These are phyloP conservation scores for Neoboletus magnificus DNA, from an alignment of 768 basidiomycete genomes.

Conservation along the genomic window DNA sequence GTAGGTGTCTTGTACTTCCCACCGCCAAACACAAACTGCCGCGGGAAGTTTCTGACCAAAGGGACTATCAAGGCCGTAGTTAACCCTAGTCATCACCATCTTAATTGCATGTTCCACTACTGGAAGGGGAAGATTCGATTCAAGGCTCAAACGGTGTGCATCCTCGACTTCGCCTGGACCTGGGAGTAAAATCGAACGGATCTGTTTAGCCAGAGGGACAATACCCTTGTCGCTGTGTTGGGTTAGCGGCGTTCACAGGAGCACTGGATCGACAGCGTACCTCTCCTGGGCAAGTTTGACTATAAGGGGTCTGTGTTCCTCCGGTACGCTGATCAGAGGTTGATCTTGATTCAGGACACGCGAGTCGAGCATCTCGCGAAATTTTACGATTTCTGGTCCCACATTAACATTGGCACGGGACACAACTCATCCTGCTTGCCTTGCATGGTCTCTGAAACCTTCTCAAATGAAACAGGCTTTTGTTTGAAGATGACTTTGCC, in stretches of 20 bases:
- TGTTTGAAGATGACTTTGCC: slow-evolving; percentile 76
- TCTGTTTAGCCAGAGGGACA: slow-evolving; percentile 58
- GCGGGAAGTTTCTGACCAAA: slow-evolving; percentile 55
- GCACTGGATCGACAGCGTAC: slow-evolving; percentile 36
- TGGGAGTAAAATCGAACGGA: slow-evolving; percentile 68
- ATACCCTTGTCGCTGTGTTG: slow-evolving; percentile 67
- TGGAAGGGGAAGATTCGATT: slow-evolving; percentile 40
- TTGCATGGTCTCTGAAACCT: slow-evolving; percentile 78
- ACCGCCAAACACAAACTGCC: slow-evolving; percentile 74
- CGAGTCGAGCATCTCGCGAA: slow-evolving; percentile 67
- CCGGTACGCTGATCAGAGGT: slow-evolving; percentile 58
- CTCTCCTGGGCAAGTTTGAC: slow-evolving; percentile 86
- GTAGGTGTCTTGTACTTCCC: slow-evolving; percentile 70
- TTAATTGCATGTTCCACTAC: slow-evolving; percentile 66
- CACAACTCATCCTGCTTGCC: slow-evolving; percentile 40
- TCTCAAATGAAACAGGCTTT: slow-evolving; percentile 70
- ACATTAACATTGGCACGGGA: neutral
- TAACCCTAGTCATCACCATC: slow-evolving; percentile 59
- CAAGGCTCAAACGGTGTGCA: slow-evolving; percentile 30
- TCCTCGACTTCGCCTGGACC: slow-evolving; percentile 54
- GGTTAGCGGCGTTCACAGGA: slow-evolving; percentile 8
- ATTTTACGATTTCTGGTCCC: slow-evolving; percentile 65
- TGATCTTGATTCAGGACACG: slow-evolving; percentile 44
- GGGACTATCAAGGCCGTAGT: slow-evolving; percentile 70
- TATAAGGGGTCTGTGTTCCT: slow-evolving; percentile 68